Evolutionary conservation across 768 basidiomycete genomes (phyloP), one percentile per base, ranked within the genome.

Genomic region (Tulasnella sp.): DNA sequence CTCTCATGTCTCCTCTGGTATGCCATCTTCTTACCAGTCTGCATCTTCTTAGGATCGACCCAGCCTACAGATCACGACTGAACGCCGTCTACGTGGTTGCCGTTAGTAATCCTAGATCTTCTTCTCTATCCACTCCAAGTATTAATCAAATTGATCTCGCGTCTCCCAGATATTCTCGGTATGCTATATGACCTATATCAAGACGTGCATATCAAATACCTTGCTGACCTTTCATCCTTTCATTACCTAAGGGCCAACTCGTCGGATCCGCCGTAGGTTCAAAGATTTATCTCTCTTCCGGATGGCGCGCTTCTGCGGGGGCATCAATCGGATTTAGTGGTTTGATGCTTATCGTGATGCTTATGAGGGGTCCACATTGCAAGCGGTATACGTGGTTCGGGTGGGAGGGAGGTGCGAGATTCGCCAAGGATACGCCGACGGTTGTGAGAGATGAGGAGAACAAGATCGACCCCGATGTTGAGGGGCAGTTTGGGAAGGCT

Each of bases 231-330:
- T 63, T 85, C 27, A 87, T 87, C 4, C 15, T 11, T n/a, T n/a
- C n/a, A n/a, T n/a, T n/a, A n/a, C n/a, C 15, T 2, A 69, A 75
- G 22, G 89, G 89, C 0, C 87, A 91, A 72, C 84, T 90, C 9
- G 82, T 86, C 70, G 89, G 89, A 12, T 89, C 87, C 0, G 76
- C 84, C 0, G 82, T 84, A 0, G 83, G 87, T 29, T 84, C 85
- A 0, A 69, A 78, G 31, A 77, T 91, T 1, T 92, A 87, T 70
- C 75, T 83, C 25, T 64, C 73, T 12, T 72, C 79, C 62, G 90
- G 89, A 15, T 90, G 87, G 86, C 75, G 80, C 31, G 75, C 84
- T 0, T 78, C 76, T 1, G 82, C 85, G 0, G 75, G 73, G 27
- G 71, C 87, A 8, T 78, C 77, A 45, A 67, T 89, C 55, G 85